Conservation (phyloP, 257 asterid genomes). For the Rehmannia glutinosa region DNA sequence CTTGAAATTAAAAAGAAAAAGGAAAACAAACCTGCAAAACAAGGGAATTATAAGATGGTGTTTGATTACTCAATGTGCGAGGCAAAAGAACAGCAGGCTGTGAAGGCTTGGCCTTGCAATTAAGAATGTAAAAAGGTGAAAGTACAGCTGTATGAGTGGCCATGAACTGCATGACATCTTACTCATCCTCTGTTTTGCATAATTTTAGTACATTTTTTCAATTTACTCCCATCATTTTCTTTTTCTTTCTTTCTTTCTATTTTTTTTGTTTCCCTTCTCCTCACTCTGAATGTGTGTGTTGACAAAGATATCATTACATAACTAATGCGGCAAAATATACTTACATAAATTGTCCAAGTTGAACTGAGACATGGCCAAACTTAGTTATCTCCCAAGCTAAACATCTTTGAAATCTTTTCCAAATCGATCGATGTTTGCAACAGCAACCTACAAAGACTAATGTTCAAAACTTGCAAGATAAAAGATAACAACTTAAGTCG, state of each 20-base stretch:
- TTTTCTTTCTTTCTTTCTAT: background rate
- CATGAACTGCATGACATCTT: slow-evolving; percentile 48
- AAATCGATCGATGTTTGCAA: too few relatives aligned
- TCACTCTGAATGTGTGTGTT: background rate
- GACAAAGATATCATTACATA: too few relatives aligned
- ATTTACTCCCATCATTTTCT: background rate
- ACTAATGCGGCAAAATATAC: too few relatives aligned
- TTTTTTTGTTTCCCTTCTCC: background rate
- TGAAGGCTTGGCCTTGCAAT: slow-evolving; percentile 38
- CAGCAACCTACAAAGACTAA: too few relatives aligned
- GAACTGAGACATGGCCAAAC: too few relatives aligned
- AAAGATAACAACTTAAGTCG: too few relatives aligned
- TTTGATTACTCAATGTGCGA: slow-evolving; percentile 18
- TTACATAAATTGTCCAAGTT: too few relatives aligned
- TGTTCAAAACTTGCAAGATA: too few relatives aligned
- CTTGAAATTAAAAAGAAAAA: background rate
- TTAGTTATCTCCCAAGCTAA: too few relatives aligned
- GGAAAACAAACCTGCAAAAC: slow-evolving; percentile 56
- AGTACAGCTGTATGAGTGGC: slow-evolving; percentile 49
- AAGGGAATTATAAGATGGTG: slow-evolving; percentile 62
- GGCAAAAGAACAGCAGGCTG: slow-evolving; percentile 28
- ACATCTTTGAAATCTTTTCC: too few relatives aligned
- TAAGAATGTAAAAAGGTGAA: slow-evolving; percentile 35
- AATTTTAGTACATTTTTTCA: background rate
- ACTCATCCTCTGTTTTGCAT: slow-evolving; percentile 52